Base-by-base conservation (phyloP, 495 filamentous ascomycete genomes). In the Chlorociboria aeruginascens region DNA sequence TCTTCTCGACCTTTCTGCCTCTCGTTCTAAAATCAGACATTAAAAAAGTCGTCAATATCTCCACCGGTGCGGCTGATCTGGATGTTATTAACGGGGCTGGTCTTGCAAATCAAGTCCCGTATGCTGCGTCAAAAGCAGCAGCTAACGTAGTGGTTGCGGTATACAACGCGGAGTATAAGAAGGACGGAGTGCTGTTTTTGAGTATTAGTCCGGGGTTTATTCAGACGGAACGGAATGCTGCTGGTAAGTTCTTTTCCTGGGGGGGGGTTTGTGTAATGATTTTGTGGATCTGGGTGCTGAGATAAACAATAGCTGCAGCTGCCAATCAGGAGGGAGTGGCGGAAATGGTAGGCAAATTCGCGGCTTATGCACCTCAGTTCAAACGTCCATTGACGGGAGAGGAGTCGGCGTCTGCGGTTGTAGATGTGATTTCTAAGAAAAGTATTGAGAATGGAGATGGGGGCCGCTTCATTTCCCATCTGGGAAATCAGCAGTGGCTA, bases 11-110 rank as follows among this genome's bases (percentile, higher is more conserved):
- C 20, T 78, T 76, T 55, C 20, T 74, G 8, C 74, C 76, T 7
- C 67, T 77, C 2, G 56, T 80, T 39, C 54, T 62, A 10, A 63
- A 71, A 28, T 70, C 74, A 40, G 52, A 60, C 10, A 53, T 45
- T 36, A 79, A 78, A 55, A 82, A 80, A 54, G 69, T 78, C 45
- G 64, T 79, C 43, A 49, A 66, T 31, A 67, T 80, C 17, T 67
- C 72, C 10, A 68, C 46, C 20, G 76, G 74, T 36, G 20, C 63
- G 17, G 71, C 66, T 0, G 75, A 75, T 50, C 16, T 65, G 3
- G 62, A 71, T 32, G 32, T 69, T 6, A 65, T 60, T 46, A 57
- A 55, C 14, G 38, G 60, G 1, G 35, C 47, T 33, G 58, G 62
- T 4, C 32, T 72, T 16, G 56, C 59, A 1, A 32, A 43, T 3